A percentile compares a stretch with the other conserved stretches of the same genome.
Evolutionary conservation across 495 filamentous ascomycete species (phyloP).

Genomic region (Aspergillus conjunctus): DNA sequence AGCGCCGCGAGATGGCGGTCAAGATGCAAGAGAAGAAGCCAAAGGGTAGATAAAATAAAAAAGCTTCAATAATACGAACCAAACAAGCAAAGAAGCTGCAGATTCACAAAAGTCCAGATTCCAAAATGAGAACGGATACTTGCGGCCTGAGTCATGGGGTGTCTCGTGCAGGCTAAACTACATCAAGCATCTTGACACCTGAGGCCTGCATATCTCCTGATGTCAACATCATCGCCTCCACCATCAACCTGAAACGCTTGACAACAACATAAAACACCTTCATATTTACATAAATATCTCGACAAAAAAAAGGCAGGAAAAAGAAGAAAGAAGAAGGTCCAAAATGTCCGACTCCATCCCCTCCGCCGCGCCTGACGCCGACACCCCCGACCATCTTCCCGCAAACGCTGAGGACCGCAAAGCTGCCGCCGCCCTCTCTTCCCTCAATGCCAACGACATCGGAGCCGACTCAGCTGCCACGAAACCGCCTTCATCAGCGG

Average conservation of each 20-base stretch:
- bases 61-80: not conserved
- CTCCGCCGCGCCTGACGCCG: slow-evolving; percentile 68
- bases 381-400: slow-evolving; percentile 59
- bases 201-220: not conserved
- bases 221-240: not conserved
- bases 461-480: slow-evolving; percentile 41
- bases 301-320: too few species aligned
- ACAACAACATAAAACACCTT: too few species aligned
- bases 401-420: slow-evolving; percentile 85
- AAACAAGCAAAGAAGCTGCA: not conserved
- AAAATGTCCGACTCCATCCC: slow-evolving; percentile 65
- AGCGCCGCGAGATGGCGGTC: not conserved
- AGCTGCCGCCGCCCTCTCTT: slow-evolving; percentile 80
- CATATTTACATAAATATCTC: too few species aligned
- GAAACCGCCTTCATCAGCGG: slow-evolving; percentile 55
- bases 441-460: slow-evolving; percentile 68
- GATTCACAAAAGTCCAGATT: not conserved
- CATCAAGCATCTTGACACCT: not conserved
- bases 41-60: not conserved
- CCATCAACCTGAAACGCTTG: too few species aligned
- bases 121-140: slow-evolving; percentile 10
- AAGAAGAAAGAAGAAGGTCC: too few species aligned
- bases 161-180: not conserved
- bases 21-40: not conserved
- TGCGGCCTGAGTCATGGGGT: slow-evolving; percentile 19